Evolutionary conservation across 2,329 filamentous ascomycete species (phyloP).

Genomic region (Macrophomina phaseolina): DNA sequence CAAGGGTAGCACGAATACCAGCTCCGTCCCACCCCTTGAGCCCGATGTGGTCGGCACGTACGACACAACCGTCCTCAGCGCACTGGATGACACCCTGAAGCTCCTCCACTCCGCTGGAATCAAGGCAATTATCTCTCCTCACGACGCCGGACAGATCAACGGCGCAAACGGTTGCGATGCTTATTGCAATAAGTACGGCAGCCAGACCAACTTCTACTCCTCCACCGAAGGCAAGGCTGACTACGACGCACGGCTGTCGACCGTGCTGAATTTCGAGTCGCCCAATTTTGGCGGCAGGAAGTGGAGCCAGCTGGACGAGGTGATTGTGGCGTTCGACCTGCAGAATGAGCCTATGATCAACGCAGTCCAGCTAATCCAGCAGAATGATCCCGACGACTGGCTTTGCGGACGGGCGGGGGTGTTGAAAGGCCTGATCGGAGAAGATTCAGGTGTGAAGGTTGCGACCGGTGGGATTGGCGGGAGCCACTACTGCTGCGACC

Average conservation of each 20-base stretch:
- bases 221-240: slow-evolving; percentile 18
- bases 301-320: slow-evolving; percentile 29
- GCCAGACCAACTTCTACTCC: slow-evolving; percentile 28
- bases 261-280: slow-evolving; percentile 29
- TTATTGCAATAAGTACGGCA: slow-evolving; percentile 5
- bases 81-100: slow-evolving; percentile 29
- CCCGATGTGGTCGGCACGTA: slow-evolving; percentile 19
- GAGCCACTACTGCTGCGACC: slow-evolving; percentile 27
- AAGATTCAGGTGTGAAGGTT: slow-evolving; percentile 26
- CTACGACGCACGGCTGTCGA: slow-evolving; percentile 28
- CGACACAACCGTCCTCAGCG: slow-evolving; percentile 29
- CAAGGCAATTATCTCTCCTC: slow-evolving; percentile 30
- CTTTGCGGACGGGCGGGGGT: slow-evolving; percentile 28
- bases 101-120: slow-evolving; percentile 28
- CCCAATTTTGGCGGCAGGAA: slow-evolving; percentile 26
- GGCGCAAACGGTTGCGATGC: slow-evolving; percentile 6
- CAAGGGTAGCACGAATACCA: slow-evolving; percentile 37
- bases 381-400: slow-evolving; percentile 30
- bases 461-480: slow-evolving; percentile 30
- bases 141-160: slow-evolving; percentile 29
- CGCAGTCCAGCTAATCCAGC: not conserved
- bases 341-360: slow-evolving; percentile 31
- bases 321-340: slow-evolving; percentile 30
- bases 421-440: slow-evolving; percentile 19
- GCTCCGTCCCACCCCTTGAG: slow-evolving; percentile 23